phyloP scores from a whole-genome alignment of 805 yeast species.

The Nakazawaea ishiwadae region DNA sequence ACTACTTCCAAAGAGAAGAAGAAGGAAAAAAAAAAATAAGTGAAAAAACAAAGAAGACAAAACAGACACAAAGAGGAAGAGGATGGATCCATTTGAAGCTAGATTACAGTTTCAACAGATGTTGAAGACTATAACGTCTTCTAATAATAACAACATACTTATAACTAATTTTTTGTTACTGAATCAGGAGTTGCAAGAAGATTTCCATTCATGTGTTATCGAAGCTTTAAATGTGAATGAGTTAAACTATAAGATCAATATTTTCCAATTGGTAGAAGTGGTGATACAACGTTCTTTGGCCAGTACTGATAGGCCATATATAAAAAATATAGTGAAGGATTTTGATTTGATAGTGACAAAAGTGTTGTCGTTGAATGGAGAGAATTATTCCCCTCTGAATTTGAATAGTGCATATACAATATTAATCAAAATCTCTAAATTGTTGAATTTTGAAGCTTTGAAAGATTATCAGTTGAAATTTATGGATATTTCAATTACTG shows the following conservation, averaged over 20 bases:
- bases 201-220: slow-evolving; percentile 60
- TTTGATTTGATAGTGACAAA: slow-evolving; percentile 27
- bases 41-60: background rate
- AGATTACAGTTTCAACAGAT: slow-evolving; percentile 69
- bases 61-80: background rate
- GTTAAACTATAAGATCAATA: slow-evolving; percentile 59
- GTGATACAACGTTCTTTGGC: slow-evolving; percentile 36
- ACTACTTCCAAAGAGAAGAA: background rate
- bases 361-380: slow-evolving; percentile 29
- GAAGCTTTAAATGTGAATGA: slow-evolving; percentile 48
- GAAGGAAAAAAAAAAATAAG: background rate
- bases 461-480: slow-evolving; percentile 10
- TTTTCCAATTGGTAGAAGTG: slow-evolving; percentile 68
- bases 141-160: slow-evolving; percentile 43
- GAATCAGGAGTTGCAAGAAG: slow-evolving; percentile 58
- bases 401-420: slow-evolving; percentile 22
- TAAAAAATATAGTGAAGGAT: slow-evolving; percentile 24
- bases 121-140: slow-evolving; percentile 61
- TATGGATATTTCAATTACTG: background rate
- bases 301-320: slow-evolving; percentile 15
- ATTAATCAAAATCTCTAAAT: slow-evolving; percentile 21
- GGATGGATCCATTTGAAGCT: slow-evolving; percentile 88
- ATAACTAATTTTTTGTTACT: slow-evolving; percentile 54
- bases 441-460: slow-evolving; percentile 18
- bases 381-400: slow-evolving; percentile 23